phyloP scores from a whole-genome alignment of 1,139 yeast species.

The Ogataea hybrid region DNA sequence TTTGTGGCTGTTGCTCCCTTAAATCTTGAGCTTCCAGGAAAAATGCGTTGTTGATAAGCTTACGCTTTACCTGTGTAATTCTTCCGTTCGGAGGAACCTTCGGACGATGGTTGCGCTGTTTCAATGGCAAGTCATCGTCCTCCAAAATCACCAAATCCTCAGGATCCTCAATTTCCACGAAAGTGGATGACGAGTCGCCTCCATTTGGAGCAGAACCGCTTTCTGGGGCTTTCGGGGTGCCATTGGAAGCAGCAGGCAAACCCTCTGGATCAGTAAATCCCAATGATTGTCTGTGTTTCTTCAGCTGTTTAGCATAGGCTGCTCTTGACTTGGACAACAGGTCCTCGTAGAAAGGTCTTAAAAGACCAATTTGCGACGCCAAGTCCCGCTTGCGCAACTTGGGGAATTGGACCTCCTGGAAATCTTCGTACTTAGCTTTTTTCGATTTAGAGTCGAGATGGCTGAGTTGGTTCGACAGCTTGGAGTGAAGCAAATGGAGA shows the following conservation, averaged over 20 bases:
- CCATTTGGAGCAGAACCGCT: not conserved
- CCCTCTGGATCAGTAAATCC: slow-evolving; percentile 12
- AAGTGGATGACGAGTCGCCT: slow-evolving; percentile 17
- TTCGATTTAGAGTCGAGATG: slow-evolving; percentile 44
- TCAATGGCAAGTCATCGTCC: slow-evolving; percentile 80
- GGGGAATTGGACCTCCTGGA: slow-evolving; percentile 49
- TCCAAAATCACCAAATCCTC: slow-evolving; percentile 58
- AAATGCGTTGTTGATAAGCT: slow-evolving; percentile 50
- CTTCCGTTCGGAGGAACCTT: slow-evolving; percentile 94
- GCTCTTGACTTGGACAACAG: slow-evolving; percentile 52
- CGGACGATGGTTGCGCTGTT: slow-evolving; percentile 76
- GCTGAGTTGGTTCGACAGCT: slow-evolving; percentile 54
- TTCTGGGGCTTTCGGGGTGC: not conserved
- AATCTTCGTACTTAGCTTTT: slow-evolving; percentile 59
- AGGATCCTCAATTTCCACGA: slow-evolving; percentile 31
- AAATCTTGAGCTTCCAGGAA: slow-evolving; percentile 35
- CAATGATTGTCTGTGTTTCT: slow-evolving; percentile 40
- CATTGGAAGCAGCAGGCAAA: slow-evolving; percentile 7
- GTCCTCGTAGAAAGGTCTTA: slow-evolving; percentile 56
- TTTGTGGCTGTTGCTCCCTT: slow-evolving; percentile 3
- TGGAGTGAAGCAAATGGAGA: slow-evolving; percentile 79
- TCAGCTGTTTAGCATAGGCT: slow-evolving; percentile 44
- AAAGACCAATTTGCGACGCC: slow-evolving; percentile 52
- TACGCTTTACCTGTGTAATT: slow-evolving; percentile 69
- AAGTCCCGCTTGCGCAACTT: slow-evolving; percentile 51